Base-by-base conservation (phyloP, 78 protist species). In the Dictyostelium firmibasis region DNA sequence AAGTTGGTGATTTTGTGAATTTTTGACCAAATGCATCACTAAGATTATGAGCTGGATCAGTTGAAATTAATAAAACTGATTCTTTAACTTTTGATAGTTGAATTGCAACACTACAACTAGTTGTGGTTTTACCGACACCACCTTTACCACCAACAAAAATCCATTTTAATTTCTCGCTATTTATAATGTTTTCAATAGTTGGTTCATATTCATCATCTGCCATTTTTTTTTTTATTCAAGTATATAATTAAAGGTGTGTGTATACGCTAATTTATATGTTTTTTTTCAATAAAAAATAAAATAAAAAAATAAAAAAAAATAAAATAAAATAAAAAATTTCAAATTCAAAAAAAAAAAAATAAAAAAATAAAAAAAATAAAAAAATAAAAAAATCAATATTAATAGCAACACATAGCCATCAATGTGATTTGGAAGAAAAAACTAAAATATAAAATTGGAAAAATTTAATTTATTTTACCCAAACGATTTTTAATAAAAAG, bases 81-180 rank as follows among this genome's bases (percentile, higher is more conserved):
- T 95, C 96, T 23, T 91, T 86, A 18, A 95, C 96, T 38, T 97
- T 86, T 3, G 94, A 64, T 20, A 60, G 64, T 74, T 91, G 93
- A 36, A 96, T 83, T 10, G 98, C 97, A 75, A 96, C 27, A 44
- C 94, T 70, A 77, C 97, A 96, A 62, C 94, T 70, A n/a, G 89
- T 83, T 75, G 91, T 87, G 13, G 99, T 98, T 6, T 98, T 98
- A 83, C 98, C 98, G 47, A 99, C 99, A 35, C 99, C 99, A 53
- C 99, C 99, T 77, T 99, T 99, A 3, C 99, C 99, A 36, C 99
- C 99, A 10, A 99, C 99, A 57, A 99, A 99, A n/a, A 99, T 89
- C 99, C 99, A 99, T 72, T 95, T 95, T 44, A 95, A 86, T 6
- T 91, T 75, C 35, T 89, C 64, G 0, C 85, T 76, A 18, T 85